These are phyloP conservation scores for Melastoma malabathricum DNA, from an alignment of 345 rosid species.

Conservation along the genomic window DNA sequence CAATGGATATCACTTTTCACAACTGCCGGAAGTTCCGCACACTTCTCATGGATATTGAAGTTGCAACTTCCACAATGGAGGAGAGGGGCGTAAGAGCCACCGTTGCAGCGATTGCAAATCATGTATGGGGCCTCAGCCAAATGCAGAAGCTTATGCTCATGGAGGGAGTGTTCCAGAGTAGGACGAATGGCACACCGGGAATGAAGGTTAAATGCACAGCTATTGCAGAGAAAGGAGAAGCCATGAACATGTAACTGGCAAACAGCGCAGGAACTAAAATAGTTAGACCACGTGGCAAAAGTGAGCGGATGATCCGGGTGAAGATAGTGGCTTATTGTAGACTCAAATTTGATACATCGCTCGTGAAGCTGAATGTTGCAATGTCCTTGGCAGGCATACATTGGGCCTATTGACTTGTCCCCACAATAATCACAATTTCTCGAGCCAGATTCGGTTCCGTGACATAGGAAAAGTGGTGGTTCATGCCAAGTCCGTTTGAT, in stretches of 20 bases:
- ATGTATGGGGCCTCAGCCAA: too few species aligned
- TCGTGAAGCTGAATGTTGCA: rapidly evolving
- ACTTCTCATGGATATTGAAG: not conserved
- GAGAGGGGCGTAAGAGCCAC: too few species aligned
- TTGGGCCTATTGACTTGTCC: rapidly evolving
- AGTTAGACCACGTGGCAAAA: not conserved
- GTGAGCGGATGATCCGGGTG: not conserved
- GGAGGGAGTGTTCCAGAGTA: too few species aligned
- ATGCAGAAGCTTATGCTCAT: too few species aligned
- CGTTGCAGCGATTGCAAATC: too few species aligned
- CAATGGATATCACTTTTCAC: rapidly evolving
- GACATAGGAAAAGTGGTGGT: not conserved
- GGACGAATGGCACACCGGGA: rapidly evolving
- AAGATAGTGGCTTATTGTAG: not conserved
- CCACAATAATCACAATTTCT: rapidly evolving
- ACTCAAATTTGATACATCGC: not conserved
- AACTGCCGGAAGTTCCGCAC: rapidly evolving
- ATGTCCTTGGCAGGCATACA: not conserved
- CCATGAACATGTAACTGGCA: rapidly evolving
- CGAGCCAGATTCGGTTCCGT: rapidly evolving
- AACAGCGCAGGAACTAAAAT: rapidly evolving
- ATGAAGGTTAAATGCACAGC: not conserved
- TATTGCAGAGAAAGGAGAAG: not conserved
- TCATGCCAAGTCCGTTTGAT: not conserved
- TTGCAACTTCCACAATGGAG: too few species aligned